Base-by-base conservation (phyloP, 805 yeast species). In the Spathaspora gorwiae region DNA sequence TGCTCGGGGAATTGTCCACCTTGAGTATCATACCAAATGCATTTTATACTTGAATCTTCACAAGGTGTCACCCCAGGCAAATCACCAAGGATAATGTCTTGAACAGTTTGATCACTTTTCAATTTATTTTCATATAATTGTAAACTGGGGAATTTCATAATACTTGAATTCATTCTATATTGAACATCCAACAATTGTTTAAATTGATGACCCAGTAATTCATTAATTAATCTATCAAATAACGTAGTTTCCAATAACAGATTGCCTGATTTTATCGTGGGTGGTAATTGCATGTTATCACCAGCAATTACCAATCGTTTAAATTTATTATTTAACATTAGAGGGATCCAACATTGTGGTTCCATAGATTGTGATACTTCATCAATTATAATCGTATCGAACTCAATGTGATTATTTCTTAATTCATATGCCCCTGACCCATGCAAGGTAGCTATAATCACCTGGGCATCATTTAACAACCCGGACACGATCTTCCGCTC, bases 321-420 rank as follows among this genome's bases (percentile, higher is more conserved):
- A 36, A 79, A 19, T 7, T 80, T 74, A 11, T 74, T 64, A 55
- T 87, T 92, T 34, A 78, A 76, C 3, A 89, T 72, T 6, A 94
- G 49, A 0, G 99, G 97, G 24, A 92, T 90, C 97, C 97, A 90
- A 56, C 97, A 90, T 53, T 92, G 96, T 1, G 97, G 96, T 57
- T 92, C 97, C 44, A 92, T 65, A 9, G 97, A 77, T 62, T 92
- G 99, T 0, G 97, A 89, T 0, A 92, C 97, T 63, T 92, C 99
- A 65, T 92, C 99, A 32, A 92, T 90, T 10, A 94, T 86, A 30
- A 92, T 71, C 0, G 95, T 81, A 51, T 87, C 88, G 57, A 92
- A 88, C 10, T 81, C 58, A 3, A 72, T 67, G 26, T 62, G 60
- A 2, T 61, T 64, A 7, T 34, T 38, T 24, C 55, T 50, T 8